Evolutionary conservation across 805 yeast genomes (phyloP).

Genomic region (Ogataea parapolymorpha): DNA sequence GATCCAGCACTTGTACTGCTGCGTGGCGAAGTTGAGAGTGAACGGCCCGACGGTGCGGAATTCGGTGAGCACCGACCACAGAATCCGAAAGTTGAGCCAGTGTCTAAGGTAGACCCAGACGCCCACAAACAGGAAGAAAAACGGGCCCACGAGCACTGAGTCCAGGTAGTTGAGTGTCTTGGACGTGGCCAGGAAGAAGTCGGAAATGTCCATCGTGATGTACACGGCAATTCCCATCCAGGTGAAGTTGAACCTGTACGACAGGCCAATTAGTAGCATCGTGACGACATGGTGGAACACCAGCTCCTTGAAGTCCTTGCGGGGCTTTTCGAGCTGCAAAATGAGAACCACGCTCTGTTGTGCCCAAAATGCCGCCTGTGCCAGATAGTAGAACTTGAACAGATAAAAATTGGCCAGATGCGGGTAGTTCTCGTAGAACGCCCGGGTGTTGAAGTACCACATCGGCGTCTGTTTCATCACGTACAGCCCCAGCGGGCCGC

Average conservation of each 20-base stretch:
- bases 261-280: constrained; percentile 76
- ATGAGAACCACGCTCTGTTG: constrained; percentile 86
- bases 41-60: constrained; percentile 82
- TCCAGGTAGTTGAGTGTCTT: constrained; percentile 87
- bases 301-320: constrained; percentile 89
- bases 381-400: constrained; percentile 79
- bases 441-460: constrained; percentile 85
- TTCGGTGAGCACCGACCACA: constrained; percentile 84
- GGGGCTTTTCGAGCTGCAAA: constrained; percentile 87
- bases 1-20: constrained; percentile 95
- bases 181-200: constrained; percentile 78
- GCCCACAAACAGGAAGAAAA: constrained; percentile 62
- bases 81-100: constrained; percentile 71
- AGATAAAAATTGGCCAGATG: constrained; percentile 67
- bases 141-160: constrained; percentile 56
- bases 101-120: constrained; percentile 92
- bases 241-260: constrained; percentile 92
- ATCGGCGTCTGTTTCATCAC: constrained; percentile 81
- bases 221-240: constrained; percentile 92
- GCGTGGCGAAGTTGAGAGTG: constrained; percentile 77
- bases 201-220: constrained; percentile 95
- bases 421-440: constrained; percentile 79
- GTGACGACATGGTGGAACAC: constrained; percentile 93
- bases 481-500: constrained; percentile 85
- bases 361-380: constrained; percentile 97